Evolutionary conservation across 2,329 filamentous ascomycete genomes (phyloP).

Genomic region (Fusarium sp.): DNA sequence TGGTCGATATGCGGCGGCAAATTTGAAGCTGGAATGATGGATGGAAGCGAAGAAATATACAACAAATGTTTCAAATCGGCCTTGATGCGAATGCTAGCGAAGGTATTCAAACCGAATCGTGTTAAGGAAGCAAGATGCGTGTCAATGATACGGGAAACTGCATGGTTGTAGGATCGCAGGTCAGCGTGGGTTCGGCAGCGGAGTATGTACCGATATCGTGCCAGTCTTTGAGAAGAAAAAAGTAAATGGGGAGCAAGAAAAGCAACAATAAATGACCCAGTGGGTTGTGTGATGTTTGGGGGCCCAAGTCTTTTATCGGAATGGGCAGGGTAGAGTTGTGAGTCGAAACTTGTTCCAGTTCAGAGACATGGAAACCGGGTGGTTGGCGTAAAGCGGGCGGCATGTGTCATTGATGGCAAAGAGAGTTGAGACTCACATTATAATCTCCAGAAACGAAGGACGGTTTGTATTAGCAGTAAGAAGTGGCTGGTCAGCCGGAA

Average conservation of each 20-base stretch:
- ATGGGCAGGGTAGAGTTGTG: constrained; percentile 11
- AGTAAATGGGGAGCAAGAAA: constrained; percentile 11
- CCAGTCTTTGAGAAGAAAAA: constrained; percentile 15
- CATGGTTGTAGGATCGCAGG: constrained; percentile 39
- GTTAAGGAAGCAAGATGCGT: constrained; percentile 39
- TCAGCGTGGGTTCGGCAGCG: constrained; percentile 32
- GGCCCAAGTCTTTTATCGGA: constrained; percentile 35
- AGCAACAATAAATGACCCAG: constrained; percentile 5
- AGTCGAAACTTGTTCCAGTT: constrained; percentile 14
- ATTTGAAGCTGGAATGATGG: constrained; percentile 12
- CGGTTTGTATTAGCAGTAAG: constrained; percentile 41
- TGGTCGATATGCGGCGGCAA: constrained; percentile 30
- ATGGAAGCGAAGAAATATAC: constrained; percentile 23
- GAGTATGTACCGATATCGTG: constrained; percentile 25
- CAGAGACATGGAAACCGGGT: constrained; percentile 32
- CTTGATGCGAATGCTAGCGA: constrained; percentile 32
- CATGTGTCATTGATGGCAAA: constrained; percentile 45
- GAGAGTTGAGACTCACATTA: constrained; percentile 50
- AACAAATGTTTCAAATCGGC: constrained; percentile 35
- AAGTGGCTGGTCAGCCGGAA: constrained; percentile 41
- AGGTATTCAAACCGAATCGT: constrained; percentile 38
- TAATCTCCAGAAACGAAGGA: constrained; percentile 45
- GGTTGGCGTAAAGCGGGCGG: constrained; percentile 45
- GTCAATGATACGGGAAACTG: constrained; percentile 42
- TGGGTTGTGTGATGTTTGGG: constrained; percentile 19